Evolutionary conservation across 2,329 filamentous ascomycete species (phyloP), one percentile per base, ranked within the genome.

Genomic region (Tolypocladium nubicola): DNA sequence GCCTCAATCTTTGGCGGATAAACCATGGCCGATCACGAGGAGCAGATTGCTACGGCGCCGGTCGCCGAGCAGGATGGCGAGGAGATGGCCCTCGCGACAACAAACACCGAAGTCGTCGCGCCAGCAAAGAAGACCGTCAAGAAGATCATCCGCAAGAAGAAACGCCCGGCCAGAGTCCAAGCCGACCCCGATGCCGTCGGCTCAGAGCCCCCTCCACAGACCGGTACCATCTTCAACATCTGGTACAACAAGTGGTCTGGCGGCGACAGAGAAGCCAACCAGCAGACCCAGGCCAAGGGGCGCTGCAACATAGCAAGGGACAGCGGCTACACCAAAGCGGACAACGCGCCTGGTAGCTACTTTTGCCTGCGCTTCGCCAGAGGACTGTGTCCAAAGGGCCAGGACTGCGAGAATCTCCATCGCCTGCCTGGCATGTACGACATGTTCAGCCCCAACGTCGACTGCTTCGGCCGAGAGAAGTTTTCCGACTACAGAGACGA

Each of bases 241-340:
- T 66, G 64, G 93, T 96, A 97, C 76, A 97, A 96, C 77, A 97
- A 97, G 74, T 97, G 93, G 92, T 88, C 87, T 1, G 94, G 94
- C 63, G 94, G 94, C 67, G 94, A 99, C 73, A 84, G 91, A 60
- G 93, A 97, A 69, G 91, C 95, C 76, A 90, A 92, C 65, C 91
- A 93, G 67, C 81, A 91, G 4, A 90, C 88, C 40, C 87, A 97
- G 16, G 93, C 94, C 4, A 86, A 88, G 62, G 88, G 87, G 2
- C 88, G 95, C 57, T 97, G 94, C 78, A 94, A 92, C 68, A 78
- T 99, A 60, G 86, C 86, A 1, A 84, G 81, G 60, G 94, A 94
- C 68, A 84, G 80, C 57, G 89, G 89, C 47, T 94, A 87, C 70
- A 94, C 89, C 2, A 83, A 83, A 59, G 89, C 88, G 26, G 89